phyloP scores from a whole-genome alignment of 1,284 basidiomycete genomes.

The Ganoderma sinense region DNA sequence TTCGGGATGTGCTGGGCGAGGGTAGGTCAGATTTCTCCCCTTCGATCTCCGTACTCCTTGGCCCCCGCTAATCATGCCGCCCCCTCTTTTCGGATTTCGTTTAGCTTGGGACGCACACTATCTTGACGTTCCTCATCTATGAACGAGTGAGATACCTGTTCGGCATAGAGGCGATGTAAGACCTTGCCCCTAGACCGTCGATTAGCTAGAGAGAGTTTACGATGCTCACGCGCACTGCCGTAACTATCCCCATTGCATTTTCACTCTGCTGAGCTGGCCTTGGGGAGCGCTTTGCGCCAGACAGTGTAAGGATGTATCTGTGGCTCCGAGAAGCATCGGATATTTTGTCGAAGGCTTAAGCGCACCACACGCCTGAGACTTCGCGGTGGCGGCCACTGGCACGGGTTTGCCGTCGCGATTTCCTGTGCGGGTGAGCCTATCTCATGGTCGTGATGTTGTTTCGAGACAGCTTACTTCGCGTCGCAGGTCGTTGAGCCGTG shows the following conservation, averaged over 20 bases:
- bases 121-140: slow-evolving; percentile 46
- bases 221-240: not conserved
- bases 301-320: too few relatives aligned
- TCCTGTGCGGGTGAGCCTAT: too few relatives aligned
- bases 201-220: not conserved
- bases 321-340: not conserved
- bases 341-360: not conserved
- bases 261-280: not conserved
- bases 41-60: not conserved
- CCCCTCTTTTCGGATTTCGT: too few relatives aligned
- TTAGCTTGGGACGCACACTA: slow-evolving; percentile 47
- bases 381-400: too few relatives aligned
- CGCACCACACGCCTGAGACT: too few relatives aligned
- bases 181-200: not conserved
- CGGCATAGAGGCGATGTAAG: slow-evolving; percentile 45
- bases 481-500: too few relatives aligned
- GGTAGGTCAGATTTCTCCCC: slow-evolving; percentile 35
- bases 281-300: too few relatives aligned
- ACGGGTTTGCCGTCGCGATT: too few relatives aligned
- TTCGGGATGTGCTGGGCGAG: slow-evolving; percentile 51
- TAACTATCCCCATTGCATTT: not conserved
- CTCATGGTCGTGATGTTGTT: too few relatives aligned
- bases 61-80: not conserved
- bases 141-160: slow-evolving; percentile 42
- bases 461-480: too few relatives aligned